Base-by-base conservation (phyloP, 768 basidiomycete genomes). In the Termitomyces sp. region DNA sequence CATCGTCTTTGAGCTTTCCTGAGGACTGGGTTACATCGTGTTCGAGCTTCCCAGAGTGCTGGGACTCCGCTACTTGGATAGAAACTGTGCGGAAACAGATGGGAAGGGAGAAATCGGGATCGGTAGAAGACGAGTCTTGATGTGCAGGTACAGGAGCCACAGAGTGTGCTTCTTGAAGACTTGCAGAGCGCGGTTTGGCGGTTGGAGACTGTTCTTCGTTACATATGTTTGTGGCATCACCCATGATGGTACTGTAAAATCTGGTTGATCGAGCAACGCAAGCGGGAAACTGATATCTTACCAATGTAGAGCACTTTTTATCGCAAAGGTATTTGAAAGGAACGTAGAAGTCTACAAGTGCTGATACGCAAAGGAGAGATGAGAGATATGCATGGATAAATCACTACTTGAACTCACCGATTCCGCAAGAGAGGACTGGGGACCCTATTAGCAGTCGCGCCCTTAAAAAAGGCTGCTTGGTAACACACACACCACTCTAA, bases 401-500 rank as follows among this genome's bases (percentile, higher is more conserved):
- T 16, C 32, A 3, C 2, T 2, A 0, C 10, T 50, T 28, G 6
- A 20, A 50, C 50, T 50, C 20, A 50, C 33, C 33, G 13, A 35
- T 23, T 23, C 20, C 18, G 2, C 32, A 33, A 35, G 30, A 30
- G 30, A 30, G 6, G 6, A 30, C 4, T 30, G 30, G 30, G 30
- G 6, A 6, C 30, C 30, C 6, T 30, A 6, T 30, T 33, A 51
- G 56, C 18, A 55, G 67, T 32, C 62, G 53, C n/a, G 4, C 69
- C 68, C 44, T 79, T 79, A 48, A 85, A 85, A 30, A 30, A 30
- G 30, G 30, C 30, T 30, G 30, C 30, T 30, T 30, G 4, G 6
- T 30, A 30, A 30, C 30, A 30, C 30, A 23, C 23, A 23, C 23
- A 30, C 6, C 30, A 30, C 30, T 30, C 6, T 30, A 30, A 30